These are phyloP conservation scores for Dalechampia spathulata DNA, from an alignment of 441 rosid genomes.

Conservation along the genomic window DNA sequence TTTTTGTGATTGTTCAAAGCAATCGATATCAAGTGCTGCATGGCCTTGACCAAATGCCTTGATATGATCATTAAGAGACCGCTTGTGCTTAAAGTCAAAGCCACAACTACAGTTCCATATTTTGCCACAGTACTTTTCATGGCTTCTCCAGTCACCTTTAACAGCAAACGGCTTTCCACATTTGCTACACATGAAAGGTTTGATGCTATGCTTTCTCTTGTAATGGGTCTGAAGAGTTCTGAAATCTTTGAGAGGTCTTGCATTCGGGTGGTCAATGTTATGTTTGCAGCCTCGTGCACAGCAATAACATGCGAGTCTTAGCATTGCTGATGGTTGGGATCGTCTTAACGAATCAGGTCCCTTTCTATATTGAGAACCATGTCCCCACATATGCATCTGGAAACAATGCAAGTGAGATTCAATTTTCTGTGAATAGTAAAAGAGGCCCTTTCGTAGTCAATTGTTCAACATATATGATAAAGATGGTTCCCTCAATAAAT, in stretches of 20 bases:
- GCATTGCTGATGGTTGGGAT: constrained; percentile 60
- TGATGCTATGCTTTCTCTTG: constrained; percentile 65
- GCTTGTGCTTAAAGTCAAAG: constrained; percentile 62
- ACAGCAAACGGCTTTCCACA: constrained; percentile 67
- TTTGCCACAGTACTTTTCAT: constrained; percentile 69
- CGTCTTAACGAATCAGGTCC: constrained; percentile 65
- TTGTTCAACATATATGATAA: too few relatives aligned
- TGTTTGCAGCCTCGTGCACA: constrained; percentile 53
- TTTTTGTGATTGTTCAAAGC: constrained; percentile 30
- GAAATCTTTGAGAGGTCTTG: constrained; percentile 63
- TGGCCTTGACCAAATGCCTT: constrained; percentile 58
- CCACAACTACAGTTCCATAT: constrained; percentile 63
- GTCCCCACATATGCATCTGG: constrained; percentile 87
- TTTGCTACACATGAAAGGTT: constrained; percentile 57
- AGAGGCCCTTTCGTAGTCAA: too few relatives aligned
- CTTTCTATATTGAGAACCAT: constrained; percentile 65
- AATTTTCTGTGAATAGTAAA: too few relatives aligned
- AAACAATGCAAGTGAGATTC: not conserved
- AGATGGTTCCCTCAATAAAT: too few relatives aligned
- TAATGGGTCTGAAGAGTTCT: constrained; percentile 72
- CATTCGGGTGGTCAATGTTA: constrained; percentile 60
- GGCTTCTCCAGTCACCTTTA: constrained; percentile 75
- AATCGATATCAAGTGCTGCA: constrained; percentile 27
- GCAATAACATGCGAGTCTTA: constrained; percentile 63
- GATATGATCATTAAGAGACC: constrained; percentile 59